Base-by-base conservation (phyloP, 2,329 filamentous ascomycete genomes). In the Cercospora sesami region DNA sequence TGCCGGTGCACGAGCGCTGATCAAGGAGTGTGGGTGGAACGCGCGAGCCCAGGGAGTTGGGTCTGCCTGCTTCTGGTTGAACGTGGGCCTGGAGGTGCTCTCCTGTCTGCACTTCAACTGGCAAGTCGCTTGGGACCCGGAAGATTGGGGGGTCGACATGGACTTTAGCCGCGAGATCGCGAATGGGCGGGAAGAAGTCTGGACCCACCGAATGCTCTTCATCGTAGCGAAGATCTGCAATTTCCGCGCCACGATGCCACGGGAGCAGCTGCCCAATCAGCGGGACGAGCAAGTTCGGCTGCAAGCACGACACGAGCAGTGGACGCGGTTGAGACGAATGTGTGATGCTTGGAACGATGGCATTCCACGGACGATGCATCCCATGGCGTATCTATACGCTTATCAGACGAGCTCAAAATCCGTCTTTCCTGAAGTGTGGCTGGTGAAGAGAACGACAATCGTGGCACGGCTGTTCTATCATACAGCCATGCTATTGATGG, bases 51-150 rank as follows among this genome's bases (percentile, higher is more conserved):
- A 85, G 1, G 93, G 94, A 0, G 87, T 97, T 21, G 94, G 93
- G 0, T 87, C 89, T 0, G 93, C 94, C 0, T 97, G 94, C 78
- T 97, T 97, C 80, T 97, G 94, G 94, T 83, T 97, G 42, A 97
- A 96, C 74, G 89, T 96, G 16, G 91, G 90, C 16, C 91, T 97
- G 85, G 94, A 98, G 78, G 84, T 97, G n/a, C 83, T 97, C 30
- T 92, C 89, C 71, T 97, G 93, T 78, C 83, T 97, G 16, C 90
- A 92, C 72, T 93, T 93, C 79, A 93, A 94, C 77, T 96, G 92
- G 91, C 87, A 89, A 72, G 88, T 93, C 12, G 89, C 92, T 0
- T 97, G 93, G 92, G 89, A 96, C 64, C 94, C 93, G 0, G 92
- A 97, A 73, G 88, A 92, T 10, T 97, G 94, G 94, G 91, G 91